These are phyloP conservation scores for Suillus americanus DNA, from an alignment of 768 basidiomycete species.

Conservation along the genomic window DNA sequence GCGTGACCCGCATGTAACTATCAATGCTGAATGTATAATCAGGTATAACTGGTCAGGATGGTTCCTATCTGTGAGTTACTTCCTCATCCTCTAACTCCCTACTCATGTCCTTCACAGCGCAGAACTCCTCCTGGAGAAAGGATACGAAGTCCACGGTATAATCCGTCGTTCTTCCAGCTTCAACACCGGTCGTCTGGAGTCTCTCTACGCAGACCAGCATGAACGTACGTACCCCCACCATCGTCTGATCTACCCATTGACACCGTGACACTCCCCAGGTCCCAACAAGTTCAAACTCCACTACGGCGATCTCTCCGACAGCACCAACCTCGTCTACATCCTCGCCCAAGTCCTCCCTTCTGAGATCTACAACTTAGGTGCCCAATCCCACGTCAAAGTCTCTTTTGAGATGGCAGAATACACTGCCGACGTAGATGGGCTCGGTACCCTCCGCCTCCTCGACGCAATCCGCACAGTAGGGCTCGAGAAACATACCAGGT, in stretches of 20 bases:
- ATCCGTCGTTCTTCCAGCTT: constrained; percentile 97
- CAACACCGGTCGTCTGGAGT: constrained; percentile 94
- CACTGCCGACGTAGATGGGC: constrained; percentile 94
- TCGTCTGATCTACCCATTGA: constrained; percentile 7
- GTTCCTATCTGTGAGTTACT: constrained; percentile 80
- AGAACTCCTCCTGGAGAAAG: constrained; percentile 81
- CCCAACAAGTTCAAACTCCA: constrained; percentile 80
- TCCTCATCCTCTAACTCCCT: not conserved
- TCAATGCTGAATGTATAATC: not conserved
- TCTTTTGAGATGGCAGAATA: constrained; percentile 99
- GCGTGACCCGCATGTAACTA: not conserved
- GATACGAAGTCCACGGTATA: constrained; percentile 92
- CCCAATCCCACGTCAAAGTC: constrained; percentile 98
- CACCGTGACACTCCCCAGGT: constrained; percentile 36
- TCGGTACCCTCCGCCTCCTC: constrained; percentile 92
- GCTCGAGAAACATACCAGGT: constrained; percentile 87
- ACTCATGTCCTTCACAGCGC: constrained; percentile 45
- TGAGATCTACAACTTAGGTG: constrained; percentile 98
- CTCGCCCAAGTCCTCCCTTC: constrained; percentile 92
- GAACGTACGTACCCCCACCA: constrained; percentile 60
- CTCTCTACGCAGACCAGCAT: constrained; percentile 91
- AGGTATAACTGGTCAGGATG: constrained; percentile 97
- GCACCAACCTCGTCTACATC: constrained; percentile 95
- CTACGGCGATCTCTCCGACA: constrained; percentile 93
- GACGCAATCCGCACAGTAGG: constrained; percentile 97